Evolutionary conservation across 805 yeast species (phyloP).

Genomic region (Cyberlindnera mycetangii): DNA sequence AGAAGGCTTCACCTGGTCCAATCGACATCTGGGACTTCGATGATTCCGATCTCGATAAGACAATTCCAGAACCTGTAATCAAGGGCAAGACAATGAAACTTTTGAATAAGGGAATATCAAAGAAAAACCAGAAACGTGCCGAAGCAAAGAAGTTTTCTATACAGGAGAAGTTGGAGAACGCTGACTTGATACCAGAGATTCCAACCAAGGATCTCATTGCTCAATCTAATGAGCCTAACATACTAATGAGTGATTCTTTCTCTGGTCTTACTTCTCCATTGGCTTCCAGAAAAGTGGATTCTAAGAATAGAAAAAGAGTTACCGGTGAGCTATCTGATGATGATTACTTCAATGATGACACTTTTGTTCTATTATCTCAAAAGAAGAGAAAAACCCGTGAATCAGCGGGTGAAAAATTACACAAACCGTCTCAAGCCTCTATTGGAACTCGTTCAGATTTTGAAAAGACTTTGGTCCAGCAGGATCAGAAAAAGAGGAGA

Average conservation of each 20-base stretch:
- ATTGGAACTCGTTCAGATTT: background rate
- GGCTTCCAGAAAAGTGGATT: constrained; percentile 6
- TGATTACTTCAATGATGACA: background rate
- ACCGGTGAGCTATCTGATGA: background rate
- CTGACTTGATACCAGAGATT: background rate
- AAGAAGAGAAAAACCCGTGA: constrained; percentile 4
- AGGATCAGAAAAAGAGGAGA: too few relatives aligned
- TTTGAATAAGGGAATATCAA: background rate
- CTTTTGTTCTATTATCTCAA: background rate
- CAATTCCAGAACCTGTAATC: background rate
- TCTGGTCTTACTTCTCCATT: constrained; percentile 21
- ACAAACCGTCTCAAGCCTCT: constrained; percentile 1
- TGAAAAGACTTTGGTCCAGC: too few relatives aligned
- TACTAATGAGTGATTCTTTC: constrained; percentile 6
- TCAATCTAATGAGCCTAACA: constrained; percentile 3
- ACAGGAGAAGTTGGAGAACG: constrained; percentile 15
- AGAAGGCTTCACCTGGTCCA: background rate
- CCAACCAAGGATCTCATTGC: constrained; percentile 8
- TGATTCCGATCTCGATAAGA: constrained; percentile 13
- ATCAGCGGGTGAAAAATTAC: constrained; percentile 11
- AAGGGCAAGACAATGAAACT: constrained; percentile 10
- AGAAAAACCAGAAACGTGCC: background rate
- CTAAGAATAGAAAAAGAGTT: constrained; percentile 4
- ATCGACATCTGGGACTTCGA: constrained; percentile 28
- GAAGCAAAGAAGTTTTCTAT: constrained; percentile 6